Evolutionary conservation across 225 moss, liverwort and hornwort species (phyloP).

Genomic region (Pseudoscleropodium purum): DNA sequence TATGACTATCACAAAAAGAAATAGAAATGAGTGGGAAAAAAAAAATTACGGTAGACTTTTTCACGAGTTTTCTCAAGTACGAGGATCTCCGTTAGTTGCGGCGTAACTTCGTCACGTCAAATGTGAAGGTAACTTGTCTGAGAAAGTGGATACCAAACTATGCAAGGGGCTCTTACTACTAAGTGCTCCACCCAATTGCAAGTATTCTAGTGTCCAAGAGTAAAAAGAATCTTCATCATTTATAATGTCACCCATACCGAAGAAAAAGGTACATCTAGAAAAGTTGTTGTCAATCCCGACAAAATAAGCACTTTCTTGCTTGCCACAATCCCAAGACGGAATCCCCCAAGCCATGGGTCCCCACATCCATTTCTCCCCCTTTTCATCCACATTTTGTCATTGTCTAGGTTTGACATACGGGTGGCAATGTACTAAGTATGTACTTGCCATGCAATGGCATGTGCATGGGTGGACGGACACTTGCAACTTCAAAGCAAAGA

Average conservation of each 20-base stretch:
- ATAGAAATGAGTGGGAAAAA: background rate
- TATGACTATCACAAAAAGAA: background rate
- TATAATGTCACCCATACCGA: fast-evolving
- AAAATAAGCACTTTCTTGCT: background rate
- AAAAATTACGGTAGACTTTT: no score
- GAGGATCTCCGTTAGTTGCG: no score
- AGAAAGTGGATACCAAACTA: background rate
- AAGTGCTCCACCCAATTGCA: no score
- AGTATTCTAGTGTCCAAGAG: no score
- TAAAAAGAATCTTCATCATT: background rate
- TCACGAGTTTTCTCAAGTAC: no score
- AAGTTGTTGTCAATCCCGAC: background rate
- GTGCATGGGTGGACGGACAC: background rate
- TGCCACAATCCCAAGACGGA: background rate
- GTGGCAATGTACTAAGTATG: background rate
- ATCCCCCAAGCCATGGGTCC: background rate
- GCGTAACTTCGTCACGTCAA: no score
- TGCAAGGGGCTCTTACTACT: no score
- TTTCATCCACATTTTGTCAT: background rate
- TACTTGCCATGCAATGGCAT: background rate
- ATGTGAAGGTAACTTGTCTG: no score
- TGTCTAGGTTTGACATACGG: background rate
- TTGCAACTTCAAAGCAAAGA: background rate
- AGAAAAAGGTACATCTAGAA: background rate
- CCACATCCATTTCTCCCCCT: background rate